A percentile compares a stretch with the other conserved stretches of the same genome.
phyloP scores from a whole-genome alignment of 768 basidiomycete genomes.

The Paxillus ammoniavirescens region DNA sequence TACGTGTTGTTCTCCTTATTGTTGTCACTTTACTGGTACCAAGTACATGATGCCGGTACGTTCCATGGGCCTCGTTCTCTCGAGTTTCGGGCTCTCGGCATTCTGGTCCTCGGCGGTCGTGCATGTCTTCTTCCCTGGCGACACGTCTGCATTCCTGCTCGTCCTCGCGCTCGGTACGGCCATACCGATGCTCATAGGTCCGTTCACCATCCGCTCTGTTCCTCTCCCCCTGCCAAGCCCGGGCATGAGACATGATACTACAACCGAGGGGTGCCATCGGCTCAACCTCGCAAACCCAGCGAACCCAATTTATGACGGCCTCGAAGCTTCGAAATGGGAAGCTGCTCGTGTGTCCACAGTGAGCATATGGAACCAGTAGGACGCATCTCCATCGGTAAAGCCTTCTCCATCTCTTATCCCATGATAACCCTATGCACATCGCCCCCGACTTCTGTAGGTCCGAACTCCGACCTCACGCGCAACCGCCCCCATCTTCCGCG shows the following conservation, averaged over 20 bases:
- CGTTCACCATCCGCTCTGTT: conserved; percentile 66
- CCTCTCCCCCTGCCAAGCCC: conserved; percentile 45
- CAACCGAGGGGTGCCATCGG: conserved; percentile 15
- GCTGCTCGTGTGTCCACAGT: too few relatives aligned
- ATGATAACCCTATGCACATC: too few relatives aligned
- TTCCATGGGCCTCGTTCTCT: conserved; percentile 70
- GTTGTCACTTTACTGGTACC: neutral
- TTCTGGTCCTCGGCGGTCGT: conserved; percentile 85
- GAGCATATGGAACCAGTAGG: too few relatives aligned
- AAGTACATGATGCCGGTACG: neutral
- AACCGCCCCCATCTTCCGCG: too few relatives aligned
- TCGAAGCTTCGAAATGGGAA: too few relatives aligned
- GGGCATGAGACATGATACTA: neutral
- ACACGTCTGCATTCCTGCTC: conserved; percentile 47
- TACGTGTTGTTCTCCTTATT: conserved; percentile 33
- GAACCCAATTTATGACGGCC: too few relatives aligned
- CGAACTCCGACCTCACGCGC: too few relatives aligned
- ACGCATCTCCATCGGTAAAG: too few relatives aligned
- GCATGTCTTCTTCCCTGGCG: conserved; percentile 67
- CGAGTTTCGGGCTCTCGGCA: conserved; percentile 88
- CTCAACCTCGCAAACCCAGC: too few relatives aligned
- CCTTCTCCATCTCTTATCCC: too few relatives aligned
- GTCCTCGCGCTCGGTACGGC: conserved; percentile 77
- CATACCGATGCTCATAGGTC: conserved; percentile 73
- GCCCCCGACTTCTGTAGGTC: too few relatives aligned